Evolutionary conservation across 75 land plant genomes (phyloP).

Genomic region (Chamaecyparis obtusa): DNA sequence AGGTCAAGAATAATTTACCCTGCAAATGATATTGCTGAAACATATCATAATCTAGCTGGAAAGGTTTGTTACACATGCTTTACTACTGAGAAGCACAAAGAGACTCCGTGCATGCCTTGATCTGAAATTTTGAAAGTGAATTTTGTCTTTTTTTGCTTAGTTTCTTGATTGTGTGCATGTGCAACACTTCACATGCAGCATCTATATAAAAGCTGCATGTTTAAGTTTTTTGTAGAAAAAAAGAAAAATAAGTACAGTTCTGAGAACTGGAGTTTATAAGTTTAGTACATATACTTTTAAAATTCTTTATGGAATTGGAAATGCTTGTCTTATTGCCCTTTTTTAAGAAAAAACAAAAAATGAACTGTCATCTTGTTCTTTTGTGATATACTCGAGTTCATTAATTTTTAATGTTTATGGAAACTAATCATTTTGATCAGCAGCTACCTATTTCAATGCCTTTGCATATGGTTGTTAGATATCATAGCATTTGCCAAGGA

Average conservation of each 20-base stretch:
- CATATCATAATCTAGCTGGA: slow-evolving; percentile 70
- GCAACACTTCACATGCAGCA: background rate
- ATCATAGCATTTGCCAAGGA: background rate
- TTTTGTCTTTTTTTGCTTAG: background rate
- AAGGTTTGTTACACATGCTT: slow-evolving; percentile 45
- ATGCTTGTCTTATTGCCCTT: background rate
- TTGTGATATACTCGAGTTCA: background rate
- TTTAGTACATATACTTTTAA: background rate
- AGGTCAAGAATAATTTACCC: slow-evolving; percentile 76
- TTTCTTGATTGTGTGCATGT: background rate
- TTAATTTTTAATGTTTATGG: background rate
- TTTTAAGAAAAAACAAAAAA: background rate
- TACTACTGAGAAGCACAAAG: background rate
- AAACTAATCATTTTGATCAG: background rate
- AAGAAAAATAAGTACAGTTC: background rate
- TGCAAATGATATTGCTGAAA: slow-evolving; percentile 59
- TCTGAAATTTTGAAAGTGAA: background rate
- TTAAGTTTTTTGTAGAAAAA: background rate
- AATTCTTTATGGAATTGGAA: background rate
- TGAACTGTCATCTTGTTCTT: background rate
- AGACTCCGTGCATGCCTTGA: background rate
- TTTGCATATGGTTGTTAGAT: background rate
- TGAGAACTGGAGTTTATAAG: background rate
- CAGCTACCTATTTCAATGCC: background rate
- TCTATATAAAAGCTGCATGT: background rate